A percentile compares a stretch with the other conserved stretches of the same genome.
These are phyloP conservation scores for Tricholoma bakamatsutake DNA, from an alignment of 768 basidiomycete genomes.

Conservation along the genomic window DNA sequence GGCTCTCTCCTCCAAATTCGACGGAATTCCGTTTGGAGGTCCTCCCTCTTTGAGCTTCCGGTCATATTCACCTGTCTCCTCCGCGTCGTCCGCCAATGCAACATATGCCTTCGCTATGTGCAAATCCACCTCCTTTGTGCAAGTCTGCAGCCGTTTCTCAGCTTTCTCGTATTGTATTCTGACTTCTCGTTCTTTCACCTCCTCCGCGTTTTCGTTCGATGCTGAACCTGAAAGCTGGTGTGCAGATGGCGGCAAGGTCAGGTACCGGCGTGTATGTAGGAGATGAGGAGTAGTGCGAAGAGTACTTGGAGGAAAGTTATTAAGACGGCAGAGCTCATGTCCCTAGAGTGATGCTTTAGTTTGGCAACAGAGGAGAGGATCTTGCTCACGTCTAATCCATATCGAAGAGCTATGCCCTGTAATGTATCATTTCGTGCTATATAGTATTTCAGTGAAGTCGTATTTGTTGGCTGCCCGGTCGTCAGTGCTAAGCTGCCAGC, in stretches of 20 bases:
- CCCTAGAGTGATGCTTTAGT: constrained; percentile 30
- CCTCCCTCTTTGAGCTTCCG: constrained; percentile 12
- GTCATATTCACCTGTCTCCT: constrained; percentile 28
- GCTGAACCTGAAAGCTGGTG: constrained; percentile 18
- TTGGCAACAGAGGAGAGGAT: background rate
- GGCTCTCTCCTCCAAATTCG: constrained; percentile 42
- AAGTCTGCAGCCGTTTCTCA: constrained; percentile 51
- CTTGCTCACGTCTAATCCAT: constrained; percentile 52
- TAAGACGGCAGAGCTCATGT: constrained; percentile 56
- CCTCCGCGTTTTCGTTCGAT: constrained; percentile 15
- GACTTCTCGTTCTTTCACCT: constrained; percentile 33
- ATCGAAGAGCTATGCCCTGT: constrained; percentile 56
- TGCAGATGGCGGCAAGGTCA: constrained; percentile 46
- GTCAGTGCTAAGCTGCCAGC: background rate
- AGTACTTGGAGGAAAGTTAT: constrained; percentile 59
- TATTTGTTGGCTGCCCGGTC: background rate
- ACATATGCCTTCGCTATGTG: constrained; percentile 65
- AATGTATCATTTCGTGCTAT: constrained; percentile 55
- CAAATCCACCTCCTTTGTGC: constrained; percentile 69
- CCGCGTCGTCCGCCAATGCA: constrained; percentile 49
- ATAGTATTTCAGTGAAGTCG: constrained; percentile 38
- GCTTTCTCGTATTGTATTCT: constrained; percentile 48
- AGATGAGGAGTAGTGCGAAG: constrained; percentile 69
- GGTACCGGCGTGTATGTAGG: constrained; percentile 57
- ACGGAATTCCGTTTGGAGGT: constrained; percentile 1